phyloP scores from a whole-genome alignment of 768 basidiomycete genomes.

The Russula ochroleuca region DNA sequence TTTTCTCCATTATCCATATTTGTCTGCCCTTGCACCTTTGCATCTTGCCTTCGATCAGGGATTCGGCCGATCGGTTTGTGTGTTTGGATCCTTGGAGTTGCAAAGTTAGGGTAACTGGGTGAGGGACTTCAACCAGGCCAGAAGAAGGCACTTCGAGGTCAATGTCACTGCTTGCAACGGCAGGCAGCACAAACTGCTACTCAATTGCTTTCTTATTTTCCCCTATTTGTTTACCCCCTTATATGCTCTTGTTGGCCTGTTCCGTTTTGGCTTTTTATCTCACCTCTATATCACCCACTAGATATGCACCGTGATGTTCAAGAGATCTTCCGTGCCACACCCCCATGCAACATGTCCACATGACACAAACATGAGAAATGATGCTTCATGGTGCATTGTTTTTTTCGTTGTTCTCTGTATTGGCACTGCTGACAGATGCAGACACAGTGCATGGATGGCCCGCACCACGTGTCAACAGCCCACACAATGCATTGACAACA shows the following conservation, averaged over 20 bases:
- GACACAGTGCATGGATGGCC: too few species aligned
- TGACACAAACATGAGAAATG: too few species aligned
- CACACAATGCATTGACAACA: too few species aligned
- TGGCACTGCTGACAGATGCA: too few species aligned
- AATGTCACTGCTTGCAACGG: constrained; percentile 11
- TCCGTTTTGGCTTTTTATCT: constrained; percentile 50
- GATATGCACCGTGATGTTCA: constrained; percentile 99
- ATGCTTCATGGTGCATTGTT: too few species aligned
- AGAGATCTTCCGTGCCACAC: constrained; percentile 99
- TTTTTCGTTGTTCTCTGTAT: too few species aligned
- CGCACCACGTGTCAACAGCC: too few species aligned
- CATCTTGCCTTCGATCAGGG: constrained; percentile 24
- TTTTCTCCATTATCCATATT: constrained; percentile 52
- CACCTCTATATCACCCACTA: constrained; percentile 70
- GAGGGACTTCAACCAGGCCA: too few species aligned
- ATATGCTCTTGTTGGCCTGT: constrained; percentile 50
- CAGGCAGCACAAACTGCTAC: constrained; percentile 17
- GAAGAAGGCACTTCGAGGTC: too few species aligned
- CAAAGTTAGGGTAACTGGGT: too few species aligned
- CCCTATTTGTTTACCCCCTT: constrained; percentile 44
- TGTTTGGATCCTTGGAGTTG: constrained; percentile 20
- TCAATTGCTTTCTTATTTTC: constrained; percentile 29
- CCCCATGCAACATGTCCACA: too few species aligned
- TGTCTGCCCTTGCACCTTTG: constrained; percentile 33
- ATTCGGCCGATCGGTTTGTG: constrained; percentile 28